Base-by-base conservation (phyloP, 2,329 filamentous ascomycete genomes). In the Allantophomopsis cytisporea region DNA sequence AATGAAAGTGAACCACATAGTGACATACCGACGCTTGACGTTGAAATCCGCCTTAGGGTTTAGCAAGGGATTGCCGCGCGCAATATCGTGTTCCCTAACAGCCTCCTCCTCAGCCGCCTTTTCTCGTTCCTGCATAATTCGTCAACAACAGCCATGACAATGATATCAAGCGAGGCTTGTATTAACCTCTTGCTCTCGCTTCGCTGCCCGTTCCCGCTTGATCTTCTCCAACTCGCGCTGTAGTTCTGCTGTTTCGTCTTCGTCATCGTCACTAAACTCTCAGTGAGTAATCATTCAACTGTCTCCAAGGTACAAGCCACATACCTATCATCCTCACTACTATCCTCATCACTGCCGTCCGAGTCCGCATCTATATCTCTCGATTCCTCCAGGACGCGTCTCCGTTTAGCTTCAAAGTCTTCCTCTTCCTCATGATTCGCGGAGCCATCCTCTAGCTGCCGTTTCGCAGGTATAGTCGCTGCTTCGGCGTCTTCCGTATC, bases 141-240 rank as follows among this genome's bases (percentile, higher is more conserved):
- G 36, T 38, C n/a, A 12, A 21, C 35, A 37, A 48, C 23, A 45
- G 32, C 13, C 23, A 36, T 34, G 16, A 32, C 36, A 12, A 12
- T 20, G 11, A 44, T 20, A 20, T 18, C 21, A 8, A 20, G 10
- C n/a, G 17, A 39, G 37, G 32, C 37, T 39, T 45, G 35, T 39
- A 41, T 45, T 42, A 53, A 75, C 73, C 61, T 84, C 83, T 56
- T 76, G 76, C 47, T 91, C 83, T 42, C 82, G 79, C 57, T 84
- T 81, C 56, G 83, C 55, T 2, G 82, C 81, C 39, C 86, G 69
- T 60, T 94, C 87, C 45, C 77, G 78, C 57, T 93, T 85, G 57
- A 98, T 94, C 58, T 94, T 91, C 55, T 94, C 89, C 35, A 98
- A 63, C 58, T 98, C 91, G 34, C 89, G 75, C 71, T 94, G 84